Evolutionary conservation across 139 green algal species (phyloP).

Genomic region (Nannochloris sp.): DNA sequence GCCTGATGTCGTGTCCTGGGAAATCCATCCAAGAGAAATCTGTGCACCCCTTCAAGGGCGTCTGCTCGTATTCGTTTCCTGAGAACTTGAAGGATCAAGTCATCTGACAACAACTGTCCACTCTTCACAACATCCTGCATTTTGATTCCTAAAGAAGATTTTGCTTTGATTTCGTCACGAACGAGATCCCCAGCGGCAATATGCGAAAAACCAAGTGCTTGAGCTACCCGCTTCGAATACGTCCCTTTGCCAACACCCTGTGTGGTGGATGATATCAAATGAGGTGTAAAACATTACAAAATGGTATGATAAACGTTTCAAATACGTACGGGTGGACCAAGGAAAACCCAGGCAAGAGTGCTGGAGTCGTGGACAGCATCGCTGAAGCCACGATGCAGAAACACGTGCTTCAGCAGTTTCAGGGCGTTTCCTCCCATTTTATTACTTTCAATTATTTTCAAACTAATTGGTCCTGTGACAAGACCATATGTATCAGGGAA

Average conservation of each 20-base stretch:
- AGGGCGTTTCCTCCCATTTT: background rate
- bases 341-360: slow-evolving; percentile 26
- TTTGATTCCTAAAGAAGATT: slow-evolving; percentile 52
- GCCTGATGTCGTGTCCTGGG: slow-evolving; percentile 69
- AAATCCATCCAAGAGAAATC: slow-evolving; percentile 92
- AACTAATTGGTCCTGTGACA: background rate
- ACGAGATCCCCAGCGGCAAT: slow-evolving; percentile 93
- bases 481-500: background rate
- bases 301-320: background rate
- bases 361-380: background rate
- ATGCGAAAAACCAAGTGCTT: slow-evolving; percentile 69
- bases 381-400: background rate
- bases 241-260: slow-evolving; percentile 94
- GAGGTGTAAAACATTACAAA: background rate
- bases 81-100: slow-evolving; percentile 64
- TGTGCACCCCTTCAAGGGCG: slow-evolving; percentile 47
- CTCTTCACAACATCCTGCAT: slow-evolving; percentile 55
- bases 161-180: slow-evolving; percentile 67
- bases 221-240: slow-evolving; percentile 74
- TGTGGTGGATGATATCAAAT: background rate
- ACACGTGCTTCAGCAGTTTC: background rate
- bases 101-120: slow-evolving; percentile 81
- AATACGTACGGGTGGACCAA: slow-evolving; percentile 27
- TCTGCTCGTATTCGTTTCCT: slow-evolving; percentile 5
- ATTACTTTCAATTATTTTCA: background rate